Base-by-base conservation (phyloP, 1,284 basidiomycete species). In the Ceratobasidium sp. region DNA sequence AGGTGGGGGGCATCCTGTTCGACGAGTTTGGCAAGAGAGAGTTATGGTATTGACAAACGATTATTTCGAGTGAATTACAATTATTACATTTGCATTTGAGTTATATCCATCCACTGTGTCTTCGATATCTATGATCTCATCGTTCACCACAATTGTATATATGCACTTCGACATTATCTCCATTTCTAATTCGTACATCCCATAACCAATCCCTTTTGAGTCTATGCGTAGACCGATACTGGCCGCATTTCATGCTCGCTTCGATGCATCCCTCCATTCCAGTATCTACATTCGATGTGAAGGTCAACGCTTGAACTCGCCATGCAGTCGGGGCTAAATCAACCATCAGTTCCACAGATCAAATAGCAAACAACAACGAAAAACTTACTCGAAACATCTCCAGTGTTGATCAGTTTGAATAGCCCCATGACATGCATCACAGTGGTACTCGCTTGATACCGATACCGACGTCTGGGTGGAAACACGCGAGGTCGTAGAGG, bases 331-430 rank as follows among this genome's bases (percentile, higher is more conserved):
- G 57, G 57, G 36, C 57, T 58, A 28, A 18, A 41, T 23, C 21
- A 3, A 58, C 41, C 18, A 34, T 58, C 32, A 58, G 36, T 18
- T 6, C 5, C 21, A n/a, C 8, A 26, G 23, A 18, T 23, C 32
- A 58, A 39, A 23, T 4, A 57, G n/a, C n/a, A 8, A 8, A 58
- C n/a, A 32, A 10, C 28, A 58, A 41, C 2, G 32, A 21, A 21
- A 6, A 32, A 67, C 64, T 67, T 23, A 67, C 64, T 67, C 64
- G 50, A 28, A 23, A 55, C 64, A 67, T 18, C 50, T 6, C 23
- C 30, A 67, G 18, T 39, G 64, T 50, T 55, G 16, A 21, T 67
- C 36, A 39, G 9, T 43, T 34, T 53, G 8, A 14, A 67, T 67
- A 14, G n/a, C 10, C 1, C 2, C 4, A 16, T 55, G 52, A 30